phyloP scores from a whole-genome alignment of 2,329 filamentous ascomycete species.

The Aureobasidium pullulans region DNA sequence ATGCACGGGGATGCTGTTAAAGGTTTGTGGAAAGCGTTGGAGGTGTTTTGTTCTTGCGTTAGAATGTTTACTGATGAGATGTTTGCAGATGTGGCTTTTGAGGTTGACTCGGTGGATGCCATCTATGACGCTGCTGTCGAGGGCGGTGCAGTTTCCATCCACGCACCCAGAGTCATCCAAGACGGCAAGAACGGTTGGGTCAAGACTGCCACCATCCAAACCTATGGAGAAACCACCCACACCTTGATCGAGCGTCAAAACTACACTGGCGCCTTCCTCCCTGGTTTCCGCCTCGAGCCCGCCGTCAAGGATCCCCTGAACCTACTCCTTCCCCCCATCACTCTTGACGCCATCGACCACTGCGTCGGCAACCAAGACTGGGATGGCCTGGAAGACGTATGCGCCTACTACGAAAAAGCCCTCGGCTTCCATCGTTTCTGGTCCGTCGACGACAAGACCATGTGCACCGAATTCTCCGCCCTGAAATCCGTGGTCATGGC shows the following conservation, averaged over 20 bases:
- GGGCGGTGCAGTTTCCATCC: conserved; percentile 55
- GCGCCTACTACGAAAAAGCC: conserved; percentile 72
- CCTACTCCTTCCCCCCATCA: conserved; percentile 53
- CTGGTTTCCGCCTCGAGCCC: conserved; percentile 61
- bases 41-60: neutral
- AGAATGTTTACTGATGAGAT: neutral
- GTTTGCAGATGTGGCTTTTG: conserved; percentile 70
- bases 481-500: conserved; percentile 88
- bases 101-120: conserved; percentile 79
- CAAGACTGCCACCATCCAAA: conserved; percentile 71
- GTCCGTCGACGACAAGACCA: conserved; percentile 89
- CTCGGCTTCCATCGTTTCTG: conserved; percentile 96
- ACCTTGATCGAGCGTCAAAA: conserved; percentile 68
- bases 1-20: conserved; percentile 89
- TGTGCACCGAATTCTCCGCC: conserved; percentile 87
- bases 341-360: conserved; percentile 77
- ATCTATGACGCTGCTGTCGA: conserved; percentile 69
- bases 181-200: conserved; percentile 64
- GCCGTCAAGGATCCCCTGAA: conserved; percentile 38
- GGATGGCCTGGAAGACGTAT: conserved; percentile 69
- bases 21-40: conserved; percentile 22
- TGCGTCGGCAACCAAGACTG: conserved; percentile 97
- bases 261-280: conserved; percentile 74
- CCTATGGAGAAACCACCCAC: conserved; percentile 93
- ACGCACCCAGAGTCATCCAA: conserved; percentile 46